Evolutionary conservation across 1,284 basidiomycete genomes (phyloP).

Genomic region (Puccinia polysora): DNA sequence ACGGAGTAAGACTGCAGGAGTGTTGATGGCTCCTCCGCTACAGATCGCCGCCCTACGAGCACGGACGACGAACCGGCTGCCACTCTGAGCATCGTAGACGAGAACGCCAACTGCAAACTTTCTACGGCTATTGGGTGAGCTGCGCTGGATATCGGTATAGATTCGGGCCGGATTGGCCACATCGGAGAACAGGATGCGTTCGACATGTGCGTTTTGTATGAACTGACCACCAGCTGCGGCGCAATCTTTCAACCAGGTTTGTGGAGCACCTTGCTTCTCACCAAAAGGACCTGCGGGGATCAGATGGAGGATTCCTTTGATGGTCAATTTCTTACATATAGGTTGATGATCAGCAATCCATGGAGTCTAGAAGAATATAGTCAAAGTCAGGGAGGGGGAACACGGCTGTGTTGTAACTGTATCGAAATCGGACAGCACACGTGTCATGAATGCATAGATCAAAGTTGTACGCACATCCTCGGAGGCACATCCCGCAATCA

Average conservation of each 20-base stretch:
- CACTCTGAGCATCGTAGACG: slow-evolving; percentile 34
- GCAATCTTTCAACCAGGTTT: slow-evolving; percentile 54
- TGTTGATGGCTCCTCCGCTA: slow-evolving; percentile 55
- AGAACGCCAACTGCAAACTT: slow-evolving; percentile 48
- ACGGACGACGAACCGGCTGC: slow-evolving; percentile 50
- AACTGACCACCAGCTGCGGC: slow-evolving; percentile 53
- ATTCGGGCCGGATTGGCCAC: background rate
- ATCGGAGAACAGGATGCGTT: slow-evolving; percentile 53
- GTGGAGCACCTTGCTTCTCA: slow-evolving; percentile 54
- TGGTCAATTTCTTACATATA: no score
- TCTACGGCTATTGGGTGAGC: slow-evolving; percentile 8
- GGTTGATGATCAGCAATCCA: background rate
- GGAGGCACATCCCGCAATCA: slow-evolving; percentile 55
- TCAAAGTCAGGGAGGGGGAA: background rate
- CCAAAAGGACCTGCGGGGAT: slow-evolving; percentile 44
- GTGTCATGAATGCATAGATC: no score
- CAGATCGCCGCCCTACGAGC: slow-evolving; percentile 54
- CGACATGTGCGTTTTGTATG: slow-evolving; percentile 52
- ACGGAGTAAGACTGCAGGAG: slow-evolving; percentile 56
- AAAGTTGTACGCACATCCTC: slow-evolving; percentile 50
- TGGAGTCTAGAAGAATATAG: background rate
- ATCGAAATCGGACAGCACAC: slow-evolving; percentile 34
- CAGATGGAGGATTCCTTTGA: background rate
- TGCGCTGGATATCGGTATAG: background rate
- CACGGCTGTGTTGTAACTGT: no score